Conservation (phyloP, 2,329 filamentous ascomycete species). For the Trichoderma sp. region DNA sequence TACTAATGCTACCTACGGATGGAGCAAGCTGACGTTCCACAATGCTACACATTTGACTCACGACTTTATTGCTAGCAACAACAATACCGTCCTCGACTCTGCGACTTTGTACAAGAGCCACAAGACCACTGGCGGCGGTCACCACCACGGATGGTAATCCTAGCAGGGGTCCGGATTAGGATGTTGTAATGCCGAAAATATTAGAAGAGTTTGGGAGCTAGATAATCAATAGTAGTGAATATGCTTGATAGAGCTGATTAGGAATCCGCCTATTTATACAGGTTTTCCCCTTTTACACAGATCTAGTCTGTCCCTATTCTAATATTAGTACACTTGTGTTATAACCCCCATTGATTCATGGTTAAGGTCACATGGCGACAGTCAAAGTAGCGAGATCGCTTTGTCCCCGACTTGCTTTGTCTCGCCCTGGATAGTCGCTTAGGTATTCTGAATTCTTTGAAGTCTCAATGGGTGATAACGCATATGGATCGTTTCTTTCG, state of each 20-base stretch:
- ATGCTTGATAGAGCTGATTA: background rate
- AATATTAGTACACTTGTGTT: too few species aligned
- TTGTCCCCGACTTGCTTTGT: too few species aligned
- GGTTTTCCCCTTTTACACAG: too few species aligned
- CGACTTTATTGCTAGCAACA: conserved; percentile 10
- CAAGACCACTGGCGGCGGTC: background rate
- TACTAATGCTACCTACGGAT: conserved; percentile 1
- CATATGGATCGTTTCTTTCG: too few species aligned
- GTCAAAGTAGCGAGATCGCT: too few species aligned
- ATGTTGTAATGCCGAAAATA: background rate
- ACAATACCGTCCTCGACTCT: conserved; percentile 1
- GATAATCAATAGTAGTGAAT: background rate
- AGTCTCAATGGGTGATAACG: too few species aligned
- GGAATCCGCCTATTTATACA: background rate
- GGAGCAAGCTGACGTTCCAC: conserved; percentile 12
- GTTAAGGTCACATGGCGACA: too few species aligned
- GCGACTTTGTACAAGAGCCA: conserved; percentile 12
- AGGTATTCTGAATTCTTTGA: too few species aligned
- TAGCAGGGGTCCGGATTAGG: fast-evolving
- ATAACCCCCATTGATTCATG: too few species aligned
- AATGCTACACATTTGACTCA: conserved; percentile 12
- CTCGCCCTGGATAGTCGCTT: too few species aligned
- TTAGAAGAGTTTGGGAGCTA: background rate
- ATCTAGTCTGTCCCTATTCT: too few species aligned
- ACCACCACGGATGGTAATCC: background rate